phyloP scores from a whole-genome alignment of 2,329 filamentous ascomycete genomes.

The Aspergillus sp. region DNA sequence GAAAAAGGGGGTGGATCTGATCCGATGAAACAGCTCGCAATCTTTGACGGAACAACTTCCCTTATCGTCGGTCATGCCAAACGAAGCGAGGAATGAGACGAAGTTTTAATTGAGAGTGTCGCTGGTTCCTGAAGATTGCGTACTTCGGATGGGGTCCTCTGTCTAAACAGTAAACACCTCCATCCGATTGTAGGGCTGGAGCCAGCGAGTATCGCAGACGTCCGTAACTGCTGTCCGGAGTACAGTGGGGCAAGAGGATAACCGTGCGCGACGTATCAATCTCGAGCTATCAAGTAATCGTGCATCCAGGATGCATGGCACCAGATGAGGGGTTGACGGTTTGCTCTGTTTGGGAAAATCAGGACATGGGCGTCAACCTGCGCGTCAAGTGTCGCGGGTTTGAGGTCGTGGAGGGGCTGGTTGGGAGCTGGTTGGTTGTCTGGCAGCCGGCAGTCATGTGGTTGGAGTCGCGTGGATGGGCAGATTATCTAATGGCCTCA shows the following conservation, averaged over 20 bases:
- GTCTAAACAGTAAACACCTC: too few species aligned
- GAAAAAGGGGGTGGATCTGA: conserved; percentile 1
- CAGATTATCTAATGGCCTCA: not conserved
- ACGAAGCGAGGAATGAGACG: too few species aligned
- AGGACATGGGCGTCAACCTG: not conserved
- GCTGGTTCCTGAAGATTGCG: not conserved
- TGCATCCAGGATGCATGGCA: not conserved
- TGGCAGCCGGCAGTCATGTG: conserved; percentile 11
- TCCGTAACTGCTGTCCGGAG: too few species aligned
- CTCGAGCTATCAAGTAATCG: not conserved
- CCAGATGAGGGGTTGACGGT: not conserved
- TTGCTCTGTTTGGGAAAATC: not conserved
- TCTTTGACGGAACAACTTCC: not conserved
- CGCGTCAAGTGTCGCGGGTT: not conserved
- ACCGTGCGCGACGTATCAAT: not conserved
- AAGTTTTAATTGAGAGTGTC: not conserved
- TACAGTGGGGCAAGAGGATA: not conserved
- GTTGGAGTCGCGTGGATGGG: conserved; percentile 15
- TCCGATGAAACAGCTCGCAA: not conserved
- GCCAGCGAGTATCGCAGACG: not conserved
- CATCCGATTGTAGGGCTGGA: not conserved
- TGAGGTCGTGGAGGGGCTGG: conserved; percentile 11
- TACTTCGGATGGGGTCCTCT: not conserved
- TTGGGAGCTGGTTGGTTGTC: conserved; percentile 13
- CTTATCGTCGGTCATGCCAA: not conserved